Evolutionary conservation across 768 basidiomycete genomes (phyloP).

Genomic region (Xerocomus spinulosus): DNA sequence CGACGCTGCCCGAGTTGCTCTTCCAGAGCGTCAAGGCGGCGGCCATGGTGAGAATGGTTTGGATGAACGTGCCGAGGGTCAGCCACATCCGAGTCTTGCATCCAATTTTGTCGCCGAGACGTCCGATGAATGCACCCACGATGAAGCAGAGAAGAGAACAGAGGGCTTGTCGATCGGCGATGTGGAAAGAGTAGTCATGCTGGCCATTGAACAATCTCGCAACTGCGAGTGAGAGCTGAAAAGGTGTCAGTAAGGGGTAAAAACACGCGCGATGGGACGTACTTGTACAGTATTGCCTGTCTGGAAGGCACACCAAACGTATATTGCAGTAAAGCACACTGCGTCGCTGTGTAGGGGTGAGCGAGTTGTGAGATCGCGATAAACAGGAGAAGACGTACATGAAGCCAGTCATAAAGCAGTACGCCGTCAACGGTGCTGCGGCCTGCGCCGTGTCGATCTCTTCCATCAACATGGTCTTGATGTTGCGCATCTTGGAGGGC

Average conservation of each 20-base stretch:
- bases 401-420: conserved; percentile 78
- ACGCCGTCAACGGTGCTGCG: conserved; percentile 53
- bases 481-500: conserved; percentile 1
- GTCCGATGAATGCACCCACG: conserved; percentile 70
- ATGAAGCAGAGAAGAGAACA: conserved; percentile 77
- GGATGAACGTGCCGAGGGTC: conserved; percentile 62
- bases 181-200: conserved; percentile 62
- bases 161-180: conserved; percentile 79
- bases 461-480: conserved; percentile 15
- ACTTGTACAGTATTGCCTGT: conserved; percentile 75
- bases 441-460: conserved; percentile 30
- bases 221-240: conserved; percentile 47
- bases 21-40: conserved; percentile 70
- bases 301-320: conserved; percentile 84
- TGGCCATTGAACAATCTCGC: conserved; percentile 67
- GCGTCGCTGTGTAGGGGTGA: conserved; percentile 45
- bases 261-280: neutral
- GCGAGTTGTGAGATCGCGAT: neutral
- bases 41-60: conserved; percentile 72
- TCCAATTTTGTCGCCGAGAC: conserved; percentile 81
- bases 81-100: conserved; percentile 73
- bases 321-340: conserved; percentile 72
- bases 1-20: conserved; percentile 53
- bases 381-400: conserved; percentile 47
- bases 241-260: no score